Evolutionary conservation across 2,329 filamentous ascomycete species (phyloP).

Genomic region (Clarireedia hainanense): DNA sequence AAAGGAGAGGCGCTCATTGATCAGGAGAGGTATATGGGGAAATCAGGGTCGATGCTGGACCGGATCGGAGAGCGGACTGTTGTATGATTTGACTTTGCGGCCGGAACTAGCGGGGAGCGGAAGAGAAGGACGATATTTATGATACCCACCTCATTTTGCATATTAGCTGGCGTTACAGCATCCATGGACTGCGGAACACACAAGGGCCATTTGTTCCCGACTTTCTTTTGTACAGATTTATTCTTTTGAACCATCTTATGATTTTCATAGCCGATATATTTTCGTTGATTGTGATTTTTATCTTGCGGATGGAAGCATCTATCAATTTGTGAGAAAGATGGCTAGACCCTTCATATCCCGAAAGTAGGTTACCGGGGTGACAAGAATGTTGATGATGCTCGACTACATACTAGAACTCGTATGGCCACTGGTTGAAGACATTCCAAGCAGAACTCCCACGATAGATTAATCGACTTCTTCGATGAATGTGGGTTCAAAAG

Average conservation of each 20-base stretch:
- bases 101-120: not conserved
- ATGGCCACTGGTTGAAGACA: too few species aligned
- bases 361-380: too few species aligned
- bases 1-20: too few species aligned
- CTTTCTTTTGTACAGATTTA: not conserved
- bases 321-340: not conserved
- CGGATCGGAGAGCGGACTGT: not conserved
- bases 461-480: too few species aligned
- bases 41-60: not conserved
- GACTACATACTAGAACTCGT: too few species aligned
- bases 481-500: too few species aligned
- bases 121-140: not conserved
- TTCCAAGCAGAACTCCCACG: too few species aligned
- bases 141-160: conserved; percentile 8
- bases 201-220: not conserved
- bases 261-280: not conserved
- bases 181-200: not conserved
- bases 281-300: too few species aligned
- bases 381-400: too few species aligned
- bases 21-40: too few species aligned
- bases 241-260: not conserved
- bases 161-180: not conserved
- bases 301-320: not conserved
- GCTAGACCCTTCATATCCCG: not conserved
- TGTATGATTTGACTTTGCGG: not conserved